Conservation (phyloP, 805 yeast species). For the Candida coquimbonensis region DNA sequence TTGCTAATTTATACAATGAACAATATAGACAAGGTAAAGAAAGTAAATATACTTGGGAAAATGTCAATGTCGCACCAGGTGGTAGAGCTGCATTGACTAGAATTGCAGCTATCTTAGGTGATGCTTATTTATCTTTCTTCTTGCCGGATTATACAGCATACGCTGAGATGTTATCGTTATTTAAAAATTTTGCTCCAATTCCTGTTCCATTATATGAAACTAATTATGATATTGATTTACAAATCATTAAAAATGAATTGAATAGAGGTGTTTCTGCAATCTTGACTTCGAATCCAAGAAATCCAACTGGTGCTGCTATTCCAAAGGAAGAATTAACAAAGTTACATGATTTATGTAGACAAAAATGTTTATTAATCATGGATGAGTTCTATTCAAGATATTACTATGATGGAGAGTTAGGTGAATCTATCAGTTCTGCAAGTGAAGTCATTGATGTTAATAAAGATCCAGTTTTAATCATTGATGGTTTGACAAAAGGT, state of each 20-base stretch:
- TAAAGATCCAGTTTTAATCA: conserved; percentile 49
- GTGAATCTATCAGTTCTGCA: conserved; percentile 45
- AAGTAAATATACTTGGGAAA: conserved; percentile 52
- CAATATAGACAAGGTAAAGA: conserved; percentile 41
- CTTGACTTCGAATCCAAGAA: conserved; percentile 54
- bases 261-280: conserved; percentile 52
- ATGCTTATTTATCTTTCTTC: conserved; percentile 52
- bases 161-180: conserved; percentile 56
- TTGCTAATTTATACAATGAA: conserved; percentile 49
- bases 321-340: conserved; percentile 38
- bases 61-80: conserved; percentile 59
- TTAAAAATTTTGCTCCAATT: conserved; percentile 56
- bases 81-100: conserved; percentile 58
- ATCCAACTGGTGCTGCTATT: conserved; percentile 54
- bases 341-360: conserved; percentile 46
- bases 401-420: conserved; percentile 48
- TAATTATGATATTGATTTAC: conserved; percentile 47
- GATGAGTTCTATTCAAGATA: conserved; percentile 58
- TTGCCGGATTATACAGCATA: conserved; percentile 60
- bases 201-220: conserved; percentile 54
- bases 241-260: conserved; percentile 44
- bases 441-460: conserved; percentile 47
- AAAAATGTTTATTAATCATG: conserved; percentile 49
- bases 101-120: conserved; percentile 52
- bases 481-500: conserved; percentile 55